Percentiles rank a stretch among this genome's conserved stretches.
Conservation (phyloP, 1,284 basidiomycete species). For the Melampsora larici-populina region DNA sequence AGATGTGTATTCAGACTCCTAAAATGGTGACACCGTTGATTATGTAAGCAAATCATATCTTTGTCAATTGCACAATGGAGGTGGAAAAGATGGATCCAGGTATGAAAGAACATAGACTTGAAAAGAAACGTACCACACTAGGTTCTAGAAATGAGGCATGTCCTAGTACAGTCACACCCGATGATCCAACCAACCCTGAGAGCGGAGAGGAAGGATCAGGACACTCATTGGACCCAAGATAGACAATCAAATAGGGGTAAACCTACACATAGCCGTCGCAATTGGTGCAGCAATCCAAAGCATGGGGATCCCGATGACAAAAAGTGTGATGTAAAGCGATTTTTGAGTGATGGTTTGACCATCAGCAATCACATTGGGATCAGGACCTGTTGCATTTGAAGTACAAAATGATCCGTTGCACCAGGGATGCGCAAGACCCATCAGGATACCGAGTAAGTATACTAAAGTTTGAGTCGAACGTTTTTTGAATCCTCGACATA, state of each 20-base stretch:
- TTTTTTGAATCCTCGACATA: conserved; percentile 56
- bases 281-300: conserved; percentile 47
- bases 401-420: too few relatives aligned
- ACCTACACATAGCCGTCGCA: conserved; percentile 41
- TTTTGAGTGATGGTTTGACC: conserved; percentile 48
- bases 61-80: background rate
- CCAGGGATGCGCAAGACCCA: conserved; percentile 29
- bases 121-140: conserved; percentile 81
- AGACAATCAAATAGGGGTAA: background rate
- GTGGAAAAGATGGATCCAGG: background rate
- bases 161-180: conserved; percentile 60
- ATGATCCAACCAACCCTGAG: conserved; percentile 55
- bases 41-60: background rate
- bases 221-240: background rate
- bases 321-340: conserved; percentile 63
- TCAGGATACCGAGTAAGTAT: background rate
- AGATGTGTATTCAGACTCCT: conserved; percentile 41
- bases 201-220: conserved; percentile 14
- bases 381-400: conserved; percentile 2
- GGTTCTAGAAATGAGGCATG: conserved; percentile 81
- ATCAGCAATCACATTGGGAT: conserved; percentile 13
- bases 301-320: conserved; percentile 53
- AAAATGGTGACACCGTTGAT: background rate
- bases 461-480: background rate
- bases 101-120: background rate